phyloP scores from a whole-genome alignment of 140 eudicot species.

The Anethum foeniculum region DNA sequence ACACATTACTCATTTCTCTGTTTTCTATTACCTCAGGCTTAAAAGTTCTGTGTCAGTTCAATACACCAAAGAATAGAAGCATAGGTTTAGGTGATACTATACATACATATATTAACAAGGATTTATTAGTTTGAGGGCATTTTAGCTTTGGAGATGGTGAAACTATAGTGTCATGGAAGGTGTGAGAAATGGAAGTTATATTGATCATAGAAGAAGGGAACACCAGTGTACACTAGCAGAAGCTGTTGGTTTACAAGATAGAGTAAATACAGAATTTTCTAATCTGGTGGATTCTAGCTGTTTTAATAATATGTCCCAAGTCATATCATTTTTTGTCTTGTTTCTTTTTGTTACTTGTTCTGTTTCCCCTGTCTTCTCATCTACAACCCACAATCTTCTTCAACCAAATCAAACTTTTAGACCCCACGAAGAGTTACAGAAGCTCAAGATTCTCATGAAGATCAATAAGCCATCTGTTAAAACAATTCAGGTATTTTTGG shows the following conservation, averaged over 20 bases:
- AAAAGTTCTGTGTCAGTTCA: slow-evolving; percentile 52
- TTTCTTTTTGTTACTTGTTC: slow-evolving; percentile 30
- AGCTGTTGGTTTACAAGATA: slow-evolving; percentile 16
- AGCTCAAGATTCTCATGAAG: slow-evolving; percentile 56
- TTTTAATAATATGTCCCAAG: slow-evolving; percentile 25
- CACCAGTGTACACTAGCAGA: slow-evolving; percentile 32
- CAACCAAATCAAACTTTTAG: slow-evolving; percentile 49
- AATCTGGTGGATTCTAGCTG: slow-evolving; percentile 25
- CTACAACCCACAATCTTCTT: slow-evolving; percentile 23
- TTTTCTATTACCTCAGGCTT: slow-evolving; percentile 27
- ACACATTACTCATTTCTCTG: slow-evolving; percentile 31
- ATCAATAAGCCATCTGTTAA: slow-evolving; percentile 70
- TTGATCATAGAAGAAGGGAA: slow-evolving; percentile 41
- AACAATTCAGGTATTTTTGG: slow-evolving; percentile 48
- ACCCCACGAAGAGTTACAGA: slow-evolving; percentile 48
- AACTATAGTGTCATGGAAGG: slow-evolving; percentile 16
- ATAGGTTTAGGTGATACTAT: slow-evolving; percentile 18
- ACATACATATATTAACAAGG: background rate
- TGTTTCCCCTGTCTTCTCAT: slow-evolving; percentile 38
- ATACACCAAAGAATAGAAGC: slow-evolving; percentile 50
- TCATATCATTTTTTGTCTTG: slow-evolving; percentile 32
- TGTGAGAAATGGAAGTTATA: slow-evolving; percentile 25
- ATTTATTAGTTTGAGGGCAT: slow-evolving; percentile 18
- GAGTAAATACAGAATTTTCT: slow-evolving; percentile 17
- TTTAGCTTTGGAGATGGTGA: slow-evolving; percentile 30